Evolutionary conservation across 2,329 filamentous ascomycete genomes (phyloP), one percentile per base, ranked within the genome.

Genomic region (Metarhizium guizhouense): DNA sequence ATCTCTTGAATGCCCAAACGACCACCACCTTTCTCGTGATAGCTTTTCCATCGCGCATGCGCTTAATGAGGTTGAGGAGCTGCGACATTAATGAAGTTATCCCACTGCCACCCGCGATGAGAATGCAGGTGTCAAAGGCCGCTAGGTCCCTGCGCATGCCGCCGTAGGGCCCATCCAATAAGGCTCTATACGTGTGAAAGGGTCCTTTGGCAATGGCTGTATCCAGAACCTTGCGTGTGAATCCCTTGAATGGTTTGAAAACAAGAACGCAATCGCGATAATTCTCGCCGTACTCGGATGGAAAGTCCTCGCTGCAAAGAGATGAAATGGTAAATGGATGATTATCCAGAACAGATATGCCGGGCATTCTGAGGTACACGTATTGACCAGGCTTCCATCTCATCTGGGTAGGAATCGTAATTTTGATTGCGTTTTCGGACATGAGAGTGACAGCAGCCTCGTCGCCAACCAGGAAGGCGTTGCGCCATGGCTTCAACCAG

Each of bases 321-420:
- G 91, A 96, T 2, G 93, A 85, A 54, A 97, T 92, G 0, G 94
- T 97, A 67, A 97, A 97, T 0, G 93, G 93, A 64, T 97, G 94
- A 63, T 95, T 96, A 62, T 96, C 90, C 57, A 96, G 85, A 2
- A 95, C 70, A 0, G 91, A 92, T 62, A 97, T 91, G 1, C 90
- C 90, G 0, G 93, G 93, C 86, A 97, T 95, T 53, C 93, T 85
- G 20, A 97, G 78, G 68, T 96, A 97, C 18, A 96, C 88, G 63
- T 95, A 96, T 70, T 97, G 94, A 5, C 93, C 94, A 0, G 93
- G 91, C 66, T 84, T 86, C 93, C 93, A 97, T 59, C 83, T 86
- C 80, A 95, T 88, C 69, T 93, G 90, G 0, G 93, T 96, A 1
- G 93, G 91, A 52, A 97, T 88, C 0, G 93, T 96, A 62, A 97